Percentiles rank a stretch among this genome's conserved stretches.
Evolutionary conservation across 2,329 filamentous ascomycete species (phyloP).

Genomic region (Phialophora verrucosa): DNA sequence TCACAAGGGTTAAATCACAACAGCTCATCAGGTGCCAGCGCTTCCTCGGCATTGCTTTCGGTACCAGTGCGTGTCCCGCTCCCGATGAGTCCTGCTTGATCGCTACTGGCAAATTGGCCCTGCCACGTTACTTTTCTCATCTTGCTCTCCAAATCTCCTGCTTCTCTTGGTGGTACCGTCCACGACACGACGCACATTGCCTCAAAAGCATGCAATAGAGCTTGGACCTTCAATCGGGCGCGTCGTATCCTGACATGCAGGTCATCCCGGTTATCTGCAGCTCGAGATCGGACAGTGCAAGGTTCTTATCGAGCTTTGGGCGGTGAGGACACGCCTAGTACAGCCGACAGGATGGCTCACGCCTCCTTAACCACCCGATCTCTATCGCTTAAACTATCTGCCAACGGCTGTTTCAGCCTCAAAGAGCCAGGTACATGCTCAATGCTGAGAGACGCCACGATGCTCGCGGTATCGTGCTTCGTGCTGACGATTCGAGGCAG

Average conservation of each 20-base stretch:
- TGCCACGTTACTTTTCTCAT: conserved; percentile 23
- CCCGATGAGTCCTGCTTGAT: not conserved
- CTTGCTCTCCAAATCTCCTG: conserved; percentile 17
- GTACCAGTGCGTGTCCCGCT: conserved; percentile 14
- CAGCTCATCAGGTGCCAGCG: conserved; percentile 12
- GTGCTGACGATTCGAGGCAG: conserved; percentile 25
- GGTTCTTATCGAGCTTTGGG: conserved; percentile 26
- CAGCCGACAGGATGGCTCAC: conserved; percentile 28
- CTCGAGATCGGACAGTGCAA: conserved; percentile 30
- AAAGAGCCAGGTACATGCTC: conserved; percentile 24
- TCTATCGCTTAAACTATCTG: conserved; percentile 34
- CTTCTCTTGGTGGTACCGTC: conserved; percentile 11
- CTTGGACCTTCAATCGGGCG: conserved; percentile 11
- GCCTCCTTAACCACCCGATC: conserved; percentile 22
- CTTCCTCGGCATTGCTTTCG: conserved; percentile 22
- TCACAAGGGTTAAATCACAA: not conserved
- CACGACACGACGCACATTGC: not conserved
- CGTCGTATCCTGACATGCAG: conserved; percentile 31
- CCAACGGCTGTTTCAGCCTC: conserved; percentile 26
- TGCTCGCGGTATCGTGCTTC: not conserved
- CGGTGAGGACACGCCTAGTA: conserved; percentile 22
- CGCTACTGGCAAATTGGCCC: not conserved
- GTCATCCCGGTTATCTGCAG: conserved; percentile 34
- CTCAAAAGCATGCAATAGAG: conserved; percentile 29
- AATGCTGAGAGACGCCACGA: not conserved